Evolutionary conservation across 1,284 basidiomycete species (phyloP).

Genomic region (Pholiota adiposa): DNA sequence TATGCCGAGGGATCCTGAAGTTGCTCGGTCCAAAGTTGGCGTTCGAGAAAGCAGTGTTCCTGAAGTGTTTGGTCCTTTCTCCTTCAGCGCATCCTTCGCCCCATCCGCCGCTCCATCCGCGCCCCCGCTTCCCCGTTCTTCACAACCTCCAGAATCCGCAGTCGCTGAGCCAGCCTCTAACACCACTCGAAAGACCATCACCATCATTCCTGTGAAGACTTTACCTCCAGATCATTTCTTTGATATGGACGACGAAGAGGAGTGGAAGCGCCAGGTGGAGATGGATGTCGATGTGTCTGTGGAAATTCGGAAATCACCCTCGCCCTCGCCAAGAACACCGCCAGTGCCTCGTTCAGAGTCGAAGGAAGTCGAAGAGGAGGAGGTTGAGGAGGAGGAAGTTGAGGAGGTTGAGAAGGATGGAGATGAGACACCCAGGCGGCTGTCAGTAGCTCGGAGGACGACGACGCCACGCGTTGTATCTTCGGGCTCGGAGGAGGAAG

Average conservation of each 20-base stretch:
- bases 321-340: not conserved
- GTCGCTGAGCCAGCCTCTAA: too few species aligned
- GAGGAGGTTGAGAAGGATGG: not conserved
- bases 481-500: not conserved
- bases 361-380: not conserved
- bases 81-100: too few species aligned
- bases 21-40: not conserved
- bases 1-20: not conserved
- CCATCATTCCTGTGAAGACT: not conserved
- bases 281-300: not conserved
- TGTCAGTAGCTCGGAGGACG: not conserved
- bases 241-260: conserved; percentile 6
- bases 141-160: too few species aligned
- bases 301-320: not conserved
- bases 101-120: too few species aligned
- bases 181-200: not conserved
- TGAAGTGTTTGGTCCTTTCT: too few species aligned
- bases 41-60: too few species aligned
- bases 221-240: conserved; percentile 1
- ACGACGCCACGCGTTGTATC: not conserved
- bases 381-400: not conserved
- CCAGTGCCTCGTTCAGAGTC: not conserved
- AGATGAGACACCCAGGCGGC: not conserved
- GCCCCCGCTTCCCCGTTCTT: too few species aligned
- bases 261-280: conserved; percentile 9